Evolutionary conservation across 2,329 filamentous ascomycete species (phyloP).

Genomic region (Phaeoacremonium minimum): DNA sequence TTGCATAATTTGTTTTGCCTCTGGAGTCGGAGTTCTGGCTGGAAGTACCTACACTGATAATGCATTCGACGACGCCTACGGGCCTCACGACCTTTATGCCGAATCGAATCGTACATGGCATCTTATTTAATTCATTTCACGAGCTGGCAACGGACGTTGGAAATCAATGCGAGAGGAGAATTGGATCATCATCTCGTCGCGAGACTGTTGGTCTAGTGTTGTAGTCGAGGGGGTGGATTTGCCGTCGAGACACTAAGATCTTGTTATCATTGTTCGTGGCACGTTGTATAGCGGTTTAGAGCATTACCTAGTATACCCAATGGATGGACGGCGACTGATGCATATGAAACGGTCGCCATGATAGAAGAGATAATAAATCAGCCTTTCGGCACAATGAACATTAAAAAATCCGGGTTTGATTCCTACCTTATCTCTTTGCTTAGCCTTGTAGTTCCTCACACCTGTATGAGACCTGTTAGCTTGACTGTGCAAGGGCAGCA

Average conservation of each 20-base stretch:
- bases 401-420: too few species aligned
- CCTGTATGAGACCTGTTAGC: too few species aligned
- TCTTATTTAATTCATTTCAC: not conserved
- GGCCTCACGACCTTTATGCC: not conserved
- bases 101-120: not conserved
- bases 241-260: not conserved
- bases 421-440: too few species aligned
- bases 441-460: too few species aligned
- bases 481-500: too few species aligned
- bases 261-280: not conserved
- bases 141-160: not conserved
- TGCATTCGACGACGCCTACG: slow-evolving; percentile 21
- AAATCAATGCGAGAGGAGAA: not conserved
- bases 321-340: not conserved
- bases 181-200: not conserved
- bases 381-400: too few species aligned
- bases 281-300: not conserved
- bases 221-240: not conserved
- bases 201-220: not conserved
- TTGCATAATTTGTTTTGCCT: not conserved
- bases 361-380: too few species aligned
- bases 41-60: not conserved
- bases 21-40: slow-evolving; percentile 1
- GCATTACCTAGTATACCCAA: not conserved
- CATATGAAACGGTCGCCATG: not conserved